Evolutionary conservation across 1,284 basidiomycete species (phyloP).

Genomic region (Mycosarcoma maydis): DNA sequence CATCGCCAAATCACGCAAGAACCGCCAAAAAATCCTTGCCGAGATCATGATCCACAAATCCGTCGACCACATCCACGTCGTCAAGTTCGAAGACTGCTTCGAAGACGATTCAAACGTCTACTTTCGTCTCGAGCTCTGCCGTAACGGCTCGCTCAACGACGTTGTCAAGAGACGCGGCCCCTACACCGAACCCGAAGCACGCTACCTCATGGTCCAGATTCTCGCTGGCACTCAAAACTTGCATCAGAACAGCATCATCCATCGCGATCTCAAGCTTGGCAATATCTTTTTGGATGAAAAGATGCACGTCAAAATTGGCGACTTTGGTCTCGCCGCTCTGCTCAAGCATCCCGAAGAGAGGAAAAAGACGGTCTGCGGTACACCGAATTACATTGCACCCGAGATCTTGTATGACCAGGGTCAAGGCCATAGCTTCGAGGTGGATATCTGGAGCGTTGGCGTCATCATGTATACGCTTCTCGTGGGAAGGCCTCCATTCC

Average conservation of each 20-base stretch:
- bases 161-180: constrained; percentile 86
- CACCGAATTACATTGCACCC: constrained; percentile 98
- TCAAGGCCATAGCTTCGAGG: constrained; percentile 96
- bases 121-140: constrained; percentile 93
- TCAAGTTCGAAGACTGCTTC: constrained; percentile 91
- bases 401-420: constrained; percentile 95
- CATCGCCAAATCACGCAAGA: constrained; percentile 67
- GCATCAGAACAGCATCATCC: constrained; percentile 87
- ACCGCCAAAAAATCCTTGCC: constrained; percentile 80
- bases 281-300: constrained; percentile 90
- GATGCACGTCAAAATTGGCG: constrained; percentile 96
- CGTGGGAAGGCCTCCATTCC: constrained; percentile 93
- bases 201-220: constrained; percentile 92
- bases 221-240: constrained; percentile 96
- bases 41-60: constrained; percentile 98
- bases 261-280: constrained; percentile 77
- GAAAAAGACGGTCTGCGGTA: constrained; percentile 98
- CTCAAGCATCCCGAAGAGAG: constrained; percentile 95
- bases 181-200: constrained; percentile 90
- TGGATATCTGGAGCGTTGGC: constrained; percentile 97
- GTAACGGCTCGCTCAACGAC: constrained; percentile 84
- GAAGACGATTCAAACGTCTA: constrained; percentile 96
- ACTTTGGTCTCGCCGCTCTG: constrained; percentile 95
- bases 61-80: constrained; percentile 90
- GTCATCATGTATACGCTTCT: constrained; percentile 93